phyloP scores from a whole-genome alignment of 768 basidiomycete genomes.

The Epithele typhae region DNA sequence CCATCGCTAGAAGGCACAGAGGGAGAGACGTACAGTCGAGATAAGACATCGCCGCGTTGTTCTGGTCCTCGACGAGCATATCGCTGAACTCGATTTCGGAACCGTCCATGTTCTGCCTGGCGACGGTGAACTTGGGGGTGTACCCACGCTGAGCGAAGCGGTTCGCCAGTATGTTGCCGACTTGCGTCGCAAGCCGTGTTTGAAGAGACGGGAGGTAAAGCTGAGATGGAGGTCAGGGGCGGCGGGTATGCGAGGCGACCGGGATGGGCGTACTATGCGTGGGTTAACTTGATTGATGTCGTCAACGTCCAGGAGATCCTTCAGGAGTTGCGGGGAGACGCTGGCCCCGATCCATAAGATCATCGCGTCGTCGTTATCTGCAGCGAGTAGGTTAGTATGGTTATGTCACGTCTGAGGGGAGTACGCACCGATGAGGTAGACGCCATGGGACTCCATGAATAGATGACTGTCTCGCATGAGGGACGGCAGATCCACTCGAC shows the following conservation, averaged over 20 bases:
- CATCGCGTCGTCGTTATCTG: conserved; percentile 85
- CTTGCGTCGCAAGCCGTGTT: conserved; percentile 76
- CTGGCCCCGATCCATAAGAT: conserved; percentile 90
- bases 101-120: conserved; percentile 90
- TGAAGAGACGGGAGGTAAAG: conserved; percentile 58
- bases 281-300: conserved; percentile 67
- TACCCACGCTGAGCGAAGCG: conserved; percentile 54
- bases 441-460: conserved; percentile 85
- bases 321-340: conserved; percentile 75
- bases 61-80: conserved; percentile 95
- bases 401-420: not conserved
- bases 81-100: conserved; percentile 95
- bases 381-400: not conserved
- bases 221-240: not conserved
- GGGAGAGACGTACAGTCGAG: conserved; percentile 64
- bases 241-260: no score
- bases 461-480: conserved; percentile 79
- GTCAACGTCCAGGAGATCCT: conserved; percentile 82
- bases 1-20: not conserved
- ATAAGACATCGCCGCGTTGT: conserved; percentile 93
- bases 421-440: conserved; percentile 84
- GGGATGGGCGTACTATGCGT: conserved; percentile 50
- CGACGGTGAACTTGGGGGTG: conserved; percentile 60
- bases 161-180: conserved; percentile 78
- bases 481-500: conserved; percentile 61